Evolutionary conservation across 169 alveolate species (phyloP).

Genomic region (Eimeria zaria): DNA sequence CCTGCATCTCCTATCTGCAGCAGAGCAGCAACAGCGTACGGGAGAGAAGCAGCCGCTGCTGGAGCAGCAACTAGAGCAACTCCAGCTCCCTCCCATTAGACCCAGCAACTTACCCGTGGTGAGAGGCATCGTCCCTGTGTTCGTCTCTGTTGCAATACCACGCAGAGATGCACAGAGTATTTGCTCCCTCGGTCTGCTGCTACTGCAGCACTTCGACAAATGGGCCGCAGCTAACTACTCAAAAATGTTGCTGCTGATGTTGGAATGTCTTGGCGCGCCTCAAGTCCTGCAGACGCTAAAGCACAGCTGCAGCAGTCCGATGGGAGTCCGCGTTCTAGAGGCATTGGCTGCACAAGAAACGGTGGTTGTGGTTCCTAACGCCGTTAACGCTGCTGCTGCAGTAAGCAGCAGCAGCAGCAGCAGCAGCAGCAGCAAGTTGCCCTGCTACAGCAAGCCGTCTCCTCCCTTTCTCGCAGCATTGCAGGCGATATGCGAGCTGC

Average conservation of each 20-base stretch:
- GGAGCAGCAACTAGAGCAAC: slow-evolving; percentile 65
- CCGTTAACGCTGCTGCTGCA: background rate
- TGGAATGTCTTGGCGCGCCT: slow-evolving; percentile 28
- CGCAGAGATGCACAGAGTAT: slow-evolving; percentile 40
- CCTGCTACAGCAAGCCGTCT: slow-evolving; percentile 67
- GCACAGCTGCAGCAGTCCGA: slow-evolving; percentile 7
- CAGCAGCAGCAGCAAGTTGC: slow-evolving; percentile 38
- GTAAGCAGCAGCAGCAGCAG: background rate
- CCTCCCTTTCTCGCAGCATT: slow-evolving; percentile 34
- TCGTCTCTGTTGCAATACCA: slow-evolving; percentile 24
- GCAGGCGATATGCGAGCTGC: slow-evolving; percentile 66
- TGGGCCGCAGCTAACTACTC: slow-evolving; percentile 53
- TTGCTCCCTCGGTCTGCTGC: slow-evolving; percentile 64
- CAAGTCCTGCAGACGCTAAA: slow-evolving; percentile 35
- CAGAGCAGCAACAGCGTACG: slow-evolving; percentile 65
- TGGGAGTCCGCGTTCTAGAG: slow-evolving; percentile 37
- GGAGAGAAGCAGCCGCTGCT: slow-evolving; percentile 57
- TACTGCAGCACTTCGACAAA: slow-evolving; percentile 42
- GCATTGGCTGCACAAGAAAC: slow-evolving; percentile 17
- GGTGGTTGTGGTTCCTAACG: background rate
- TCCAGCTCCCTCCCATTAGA: slow-evolving; percentile 61
- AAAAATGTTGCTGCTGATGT: slow-evolving; percentile 55
- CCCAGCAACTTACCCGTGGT: slow-evolving; percentile 51
- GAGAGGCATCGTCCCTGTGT: slow-evolving; percentile 59
- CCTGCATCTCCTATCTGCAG: slow-evolving; percentile 46